Evolutionary conservation across 148 eudicot genomes (phyloP), one percentile per base, ranked within the genome.

Genomic region (Cornus suecica): DNA sequence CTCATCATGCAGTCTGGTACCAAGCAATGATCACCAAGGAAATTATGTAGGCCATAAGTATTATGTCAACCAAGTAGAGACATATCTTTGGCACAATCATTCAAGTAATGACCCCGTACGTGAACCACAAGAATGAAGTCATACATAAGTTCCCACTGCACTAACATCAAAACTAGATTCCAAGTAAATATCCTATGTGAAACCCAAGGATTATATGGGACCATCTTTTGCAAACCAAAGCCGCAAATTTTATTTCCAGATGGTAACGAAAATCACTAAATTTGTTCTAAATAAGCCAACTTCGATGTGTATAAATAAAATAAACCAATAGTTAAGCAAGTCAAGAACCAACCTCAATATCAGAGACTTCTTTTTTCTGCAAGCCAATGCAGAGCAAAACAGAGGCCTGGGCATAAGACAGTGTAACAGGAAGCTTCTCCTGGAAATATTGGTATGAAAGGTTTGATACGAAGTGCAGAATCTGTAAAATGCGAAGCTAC

Each of bases 311-410:
- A 27, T 41, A 42, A 15, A 26, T 25, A 22, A 5, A 42, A 58
- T 18, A 14, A 30, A 73, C 31, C 71, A 72, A 11, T 2, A 45
- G 15, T 37, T 41, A 74, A 71, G 51, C 5, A 70, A 45, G 71
- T 45, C 16, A 65, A 65, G 45, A 74, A 81, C 70, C 70, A 69
- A 94, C 99, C 97, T 90, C 92, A 29, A 86, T 74, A 75, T 81
- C 79, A 76, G 97, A 85, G 75, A 92, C 37, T 70, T 92, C 79
- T 63, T 85, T 87, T 29, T 70, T 71, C 84, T 95, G 99, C 89
- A 95, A 90, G 75, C 97, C 97, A 74, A 84, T 82, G 83, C 96
- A 90, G 75, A 95, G 93, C 82, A 95, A 85, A 74, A 95, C 88
- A 56, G 99, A 92, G 78, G 99, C 93, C 79, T 95, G 97, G 70